Base-by-base conservation (phyloP, 2,329 filamentous ascomycete species). In the Endothia cerciana region DNA sequence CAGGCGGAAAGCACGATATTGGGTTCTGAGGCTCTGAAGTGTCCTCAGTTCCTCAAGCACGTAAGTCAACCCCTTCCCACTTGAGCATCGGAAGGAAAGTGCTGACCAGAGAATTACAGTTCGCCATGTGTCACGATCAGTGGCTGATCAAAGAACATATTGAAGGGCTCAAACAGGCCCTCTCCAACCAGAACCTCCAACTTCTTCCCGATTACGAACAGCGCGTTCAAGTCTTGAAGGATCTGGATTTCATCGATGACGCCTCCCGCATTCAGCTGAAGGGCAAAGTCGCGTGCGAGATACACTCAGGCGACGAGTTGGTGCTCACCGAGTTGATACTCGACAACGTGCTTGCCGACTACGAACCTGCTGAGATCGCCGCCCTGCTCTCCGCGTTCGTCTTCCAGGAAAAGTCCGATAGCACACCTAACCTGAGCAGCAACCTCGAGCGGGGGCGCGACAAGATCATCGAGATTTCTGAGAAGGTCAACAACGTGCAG, bases 61-160 rank as follows among this genome's bases (percentile, higher is more conserved):
- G 91, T 93, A 80, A 84, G 91, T 85, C n/a, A 47, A 10, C 11
- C n/a, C 33, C 2, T 15, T 17, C 10, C 45, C 41, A 43, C n/a
- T 28, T 13, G 3, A 59, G 13, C 38, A 33, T 17, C 6, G 15
- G 10, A 2, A 38, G 36, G 7, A 8, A 8, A 28, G 10, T 45
- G 63, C 64, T 66, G 67, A 70, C 60, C n/a, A n/a, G n/a, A 85
- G 79, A 87, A 86, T 72, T 82, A 4, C 62, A 94, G 91, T 97
- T 95, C 75, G 91, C 93, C 69, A 96, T 97, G 91, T 92, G 94
- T 73, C 93, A 99, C 74, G 93, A 97, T 74, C 92, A 97, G 78
- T 98, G 94, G 93, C 85, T 97, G 57, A 93, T 99, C 76, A 92
- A 95, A 76, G 93, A 97, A 76, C 94, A 96, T 72, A 97, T 99